phyloP scores from a whole-genome alignment of 2,329 filamentous ascomycete genomes.

The Daldinia sp. region DNA sequence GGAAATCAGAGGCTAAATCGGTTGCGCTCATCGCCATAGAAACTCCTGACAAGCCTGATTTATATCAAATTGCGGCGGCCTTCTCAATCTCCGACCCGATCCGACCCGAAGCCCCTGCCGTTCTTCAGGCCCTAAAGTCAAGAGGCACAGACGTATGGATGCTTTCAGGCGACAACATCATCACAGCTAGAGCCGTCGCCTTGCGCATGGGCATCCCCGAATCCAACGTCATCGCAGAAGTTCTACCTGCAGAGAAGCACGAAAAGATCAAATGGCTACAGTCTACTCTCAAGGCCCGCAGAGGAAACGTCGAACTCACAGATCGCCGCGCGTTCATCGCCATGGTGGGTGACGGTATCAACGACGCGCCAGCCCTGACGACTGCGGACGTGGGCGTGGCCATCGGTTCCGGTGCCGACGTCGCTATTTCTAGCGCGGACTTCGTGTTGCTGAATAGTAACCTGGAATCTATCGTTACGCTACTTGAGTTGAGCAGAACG shows the following conservation, averaged over 20 bases:
- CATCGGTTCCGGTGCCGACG: slow-evolving; percentile 83
- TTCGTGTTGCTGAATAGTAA: slow-evolving; percentile 83
- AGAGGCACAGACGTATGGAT: slow-evolving; percentile 83
- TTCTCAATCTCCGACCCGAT: slow-evolving; percentile 85
- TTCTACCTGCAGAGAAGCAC: slow-evolving; percentile 84
- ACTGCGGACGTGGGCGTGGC: slow-evolving; percentile 85
- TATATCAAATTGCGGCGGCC: slow-evolving; percentile 66
- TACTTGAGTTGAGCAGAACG: slow-evolving; percentile 73
- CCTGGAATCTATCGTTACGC: slow-evolving; percentile 73
- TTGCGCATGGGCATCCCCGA: slow-evolving; percentile 75
- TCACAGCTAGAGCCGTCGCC: slow-evolving; percentile 83
- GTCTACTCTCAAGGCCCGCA: slow-evolving; percentile 54
- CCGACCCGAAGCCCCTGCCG: slow-evolving; percentile 72
- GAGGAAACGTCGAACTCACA: slow-evolving; percentile 22
- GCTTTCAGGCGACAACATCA: slow-evolving; percentile 90
- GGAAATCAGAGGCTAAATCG: slow-evolving; percentile 71
- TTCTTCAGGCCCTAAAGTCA: slow-evolving; percentile 70
- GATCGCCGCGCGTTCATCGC: slow-evolving; percentile 66
- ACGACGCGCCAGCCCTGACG: slow-evolving; percentile 83
- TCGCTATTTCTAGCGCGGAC: slow-evolving; percentile 81
- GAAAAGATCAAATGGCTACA: slow-evolving; percentile 73
- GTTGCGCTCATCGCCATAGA: slow-evolving; percentile 66
- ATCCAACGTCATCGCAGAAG: slow-evolving; percentile 82
- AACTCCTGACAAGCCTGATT: slow-evolving; percentile 4
- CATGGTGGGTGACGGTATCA: slow-evolving; percentile 91